Percentiles rank a stretch among this genome's conserved stretches.
phyloP scores from a whole-genome alignment of 257 asterid genomes.

The Solanum microdontum region DNA sequence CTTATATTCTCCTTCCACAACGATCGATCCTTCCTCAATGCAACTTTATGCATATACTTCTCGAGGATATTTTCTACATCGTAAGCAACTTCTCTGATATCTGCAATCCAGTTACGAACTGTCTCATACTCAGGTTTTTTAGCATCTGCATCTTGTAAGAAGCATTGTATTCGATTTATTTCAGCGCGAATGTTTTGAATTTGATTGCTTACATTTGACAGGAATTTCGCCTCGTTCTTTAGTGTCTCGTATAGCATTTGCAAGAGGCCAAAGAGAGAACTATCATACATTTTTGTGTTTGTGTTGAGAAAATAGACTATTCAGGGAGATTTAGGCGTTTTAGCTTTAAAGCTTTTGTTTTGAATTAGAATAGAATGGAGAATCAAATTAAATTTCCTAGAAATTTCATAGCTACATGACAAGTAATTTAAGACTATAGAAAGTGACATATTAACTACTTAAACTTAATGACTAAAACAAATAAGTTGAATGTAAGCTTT shows the following conservation, averaged over 20 bases:
- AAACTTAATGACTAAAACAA: neutral
- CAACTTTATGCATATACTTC: slow-evolving; percentile 13
- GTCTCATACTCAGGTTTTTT: slow-evolving; percentile 25
- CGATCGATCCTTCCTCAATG: slow-evolving; percentile 2
- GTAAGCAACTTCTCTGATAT: slow-evolving; percentile 32
- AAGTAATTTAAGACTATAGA: neutral
- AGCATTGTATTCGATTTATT: slow-evolving; percentile 28
- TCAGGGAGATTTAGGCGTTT: neutral
- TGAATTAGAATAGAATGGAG: neutral
- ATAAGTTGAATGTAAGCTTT: neutral
- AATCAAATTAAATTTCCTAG: neutral
- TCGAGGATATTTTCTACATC: slow-evolving; percentile 32
- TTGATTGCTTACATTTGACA: slow-evolving; percentile 12
- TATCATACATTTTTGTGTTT: neutral
- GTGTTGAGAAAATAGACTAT: neutral
- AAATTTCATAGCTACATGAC: neutral
- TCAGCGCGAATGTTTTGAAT: slow-evolving; percentile 28
- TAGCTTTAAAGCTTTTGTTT: neutral
- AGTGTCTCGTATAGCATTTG: slow-evolving; percentile 15
- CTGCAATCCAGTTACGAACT: slow-evolving; percentile 35
- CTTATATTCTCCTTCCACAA: slow-evolving; percentile 14
- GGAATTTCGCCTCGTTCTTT: slow-evolving; percentile 6
- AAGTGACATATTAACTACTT: neutral
- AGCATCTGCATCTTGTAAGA: slow-evolving; percentile 37
- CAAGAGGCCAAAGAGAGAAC: slow-evolving; percentile 1